A percentile compares a stretch with the other conserved stretches of the same genome.
These are phyloP conservation scores for Chamaecyparis obtusa DNA, from an alignment of 75 land plant genomes.

Conservation along the genomic window DNA sequence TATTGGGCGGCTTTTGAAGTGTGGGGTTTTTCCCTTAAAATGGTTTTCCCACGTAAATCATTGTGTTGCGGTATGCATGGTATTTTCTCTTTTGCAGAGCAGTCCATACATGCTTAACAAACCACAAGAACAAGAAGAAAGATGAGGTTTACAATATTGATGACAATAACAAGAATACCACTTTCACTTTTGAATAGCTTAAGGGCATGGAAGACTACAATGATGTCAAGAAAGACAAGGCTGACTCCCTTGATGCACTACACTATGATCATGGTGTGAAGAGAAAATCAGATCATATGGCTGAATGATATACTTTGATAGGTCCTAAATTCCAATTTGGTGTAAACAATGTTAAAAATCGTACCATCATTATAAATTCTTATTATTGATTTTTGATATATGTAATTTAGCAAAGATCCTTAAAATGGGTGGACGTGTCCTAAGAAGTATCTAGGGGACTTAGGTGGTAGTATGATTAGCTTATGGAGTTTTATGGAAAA, in stretches of 20 bases:
- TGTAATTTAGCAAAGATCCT: background rate
- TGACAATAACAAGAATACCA: background rate
- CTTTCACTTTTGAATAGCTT: background rate
- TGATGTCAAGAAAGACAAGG: background rate
- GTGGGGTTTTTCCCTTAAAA: no score
- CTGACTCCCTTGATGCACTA: background rate
- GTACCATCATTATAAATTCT: background rate
- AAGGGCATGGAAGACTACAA: background rate
- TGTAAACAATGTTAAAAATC: background rate
- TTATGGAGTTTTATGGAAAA: background rate
- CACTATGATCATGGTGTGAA: background rate
- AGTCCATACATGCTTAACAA: background rate
- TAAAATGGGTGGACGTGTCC: background rate
- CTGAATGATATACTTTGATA: background rate
- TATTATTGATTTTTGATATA: background rate
- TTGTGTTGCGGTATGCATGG: no score
- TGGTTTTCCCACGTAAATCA: no score
- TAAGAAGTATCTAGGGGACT: background rate
- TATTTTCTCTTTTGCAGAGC: background rate
- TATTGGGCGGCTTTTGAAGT: no score
- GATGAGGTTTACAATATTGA: background rate
- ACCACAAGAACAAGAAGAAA: background rate
- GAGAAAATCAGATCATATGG: background rate
- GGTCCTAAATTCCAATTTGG: background rate
- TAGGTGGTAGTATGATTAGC: background rate